Percentiles rank a stretch among this genome's conserved stretches.
Evolutionary conservation across 441 rosid genomes (phyloP).

Genomic region (Raphanus hybrid): DNA sequence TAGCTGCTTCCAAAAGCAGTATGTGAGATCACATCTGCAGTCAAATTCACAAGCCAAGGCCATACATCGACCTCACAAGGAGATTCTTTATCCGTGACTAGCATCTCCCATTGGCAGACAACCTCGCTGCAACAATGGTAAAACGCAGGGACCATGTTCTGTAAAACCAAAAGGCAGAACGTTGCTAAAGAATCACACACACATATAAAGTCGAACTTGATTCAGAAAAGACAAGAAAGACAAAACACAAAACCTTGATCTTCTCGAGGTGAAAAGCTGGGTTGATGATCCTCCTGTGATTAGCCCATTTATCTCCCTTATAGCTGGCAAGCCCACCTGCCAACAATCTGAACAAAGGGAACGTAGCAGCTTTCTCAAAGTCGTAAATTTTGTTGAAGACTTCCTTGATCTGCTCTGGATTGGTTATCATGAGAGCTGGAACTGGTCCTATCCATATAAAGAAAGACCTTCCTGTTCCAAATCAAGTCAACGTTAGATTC

Average conservation of each 20-base stretch:
- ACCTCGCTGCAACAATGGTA: constrained; percentile 43
- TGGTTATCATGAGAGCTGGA: constrained; percentile 48
- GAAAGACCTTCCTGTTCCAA: constrained; percentile 48
- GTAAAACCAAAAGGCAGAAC: not conserved
- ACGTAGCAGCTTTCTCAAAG: constrained; percentile 34
- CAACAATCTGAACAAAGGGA: constrained; percentile 40
- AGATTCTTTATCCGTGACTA: constrained; percentile 23
- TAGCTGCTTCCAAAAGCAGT: constrained; percentile 58
- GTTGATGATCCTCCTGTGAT: constrained; percentile 53
- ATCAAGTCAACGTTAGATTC: constrained; percentile 12
- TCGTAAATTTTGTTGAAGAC: constrained; percentile 44
- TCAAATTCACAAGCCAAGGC: constrained; percentile 48
- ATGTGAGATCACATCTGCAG: constrained; percentile 52
- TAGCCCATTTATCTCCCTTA: constrained; percentile 61
- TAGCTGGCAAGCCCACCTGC: constrained; percentile 34
- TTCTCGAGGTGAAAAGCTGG: constrained; percentile 62
- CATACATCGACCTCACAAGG: constrained; percentile 50
- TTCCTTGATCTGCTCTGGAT: constrained; percentile 52
- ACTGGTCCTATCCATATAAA: constrained; percentile 52
- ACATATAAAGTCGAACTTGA: not conserved
- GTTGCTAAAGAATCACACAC: not conserved
- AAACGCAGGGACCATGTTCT: constrained; percentile 57
- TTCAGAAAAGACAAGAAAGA: not conserved
- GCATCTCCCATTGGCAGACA: constrained; percentile 45
- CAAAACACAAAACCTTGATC: constrained; percentile 46